Evolutionary conservation across 2,329 filamentous ascomycete genomes (phyloP).

Genomic region (Aureobasidium sp.): DNA sequence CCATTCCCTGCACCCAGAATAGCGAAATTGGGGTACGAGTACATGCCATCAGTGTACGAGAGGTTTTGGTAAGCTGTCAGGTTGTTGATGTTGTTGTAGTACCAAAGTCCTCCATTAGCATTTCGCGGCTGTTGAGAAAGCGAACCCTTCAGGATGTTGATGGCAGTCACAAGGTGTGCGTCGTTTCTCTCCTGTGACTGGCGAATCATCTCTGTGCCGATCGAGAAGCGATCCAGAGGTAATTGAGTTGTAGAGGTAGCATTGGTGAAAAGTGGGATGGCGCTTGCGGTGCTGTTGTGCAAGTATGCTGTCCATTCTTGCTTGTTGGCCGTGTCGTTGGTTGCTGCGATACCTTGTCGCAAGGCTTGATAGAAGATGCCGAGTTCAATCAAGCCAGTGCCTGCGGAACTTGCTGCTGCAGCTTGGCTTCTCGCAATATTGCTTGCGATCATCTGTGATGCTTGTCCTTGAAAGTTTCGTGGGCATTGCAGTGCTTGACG

Average conservation of each 20-base stretch:
- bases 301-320: neutral
- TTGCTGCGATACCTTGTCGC: neutral
- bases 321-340: neutral
- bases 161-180: neutral
- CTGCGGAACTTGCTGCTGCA: neutral
- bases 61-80: constrained; percentile 1
- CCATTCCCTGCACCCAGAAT: neutral
- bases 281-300: neutral
- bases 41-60: neutral
- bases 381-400: neutral
- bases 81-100: neutral
- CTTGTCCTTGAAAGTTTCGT: neutral
- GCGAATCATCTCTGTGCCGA: neutral
- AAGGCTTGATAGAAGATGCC: constrained; percentile 2
- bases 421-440: neutral
- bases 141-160: neutral
- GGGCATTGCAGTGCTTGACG: neutral
- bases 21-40: neutral
- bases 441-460: neutral
- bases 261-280: neutral
- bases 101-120: neutral
- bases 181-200: neutral
- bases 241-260: neutral
- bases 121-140: neutral
- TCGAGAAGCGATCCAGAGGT: neutral